Conservation (phyloP, 768 basidiomycete genomes). For the Neoboletus subvelutipes region DNA sequence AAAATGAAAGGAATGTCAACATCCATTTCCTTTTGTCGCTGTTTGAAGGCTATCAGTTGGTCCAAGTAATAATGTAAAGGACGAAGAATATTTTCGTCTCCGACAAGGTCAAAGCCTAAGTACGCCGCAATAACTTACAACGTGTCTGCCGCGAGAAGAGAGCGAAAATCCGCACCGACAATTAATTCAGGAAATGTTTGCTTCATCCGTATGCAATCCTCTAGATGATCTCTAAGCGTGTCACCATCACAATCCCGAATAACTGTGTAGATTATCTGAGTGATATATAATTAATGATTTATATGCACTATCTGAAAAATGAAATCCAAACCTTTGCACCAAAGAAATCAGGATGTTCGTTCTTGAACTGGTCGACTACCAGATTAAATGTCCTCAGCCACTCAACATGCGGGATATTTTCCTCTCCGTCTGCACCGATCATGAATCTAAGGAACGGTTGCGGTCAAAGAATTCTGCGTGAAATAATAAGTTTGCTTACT, state of each 20-base stretch:
- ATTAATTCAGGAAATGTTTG: conserved; percentile 73
- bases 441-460: conserved; percentile 44
- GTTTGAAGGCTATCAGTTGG: conserved; percentile 57
- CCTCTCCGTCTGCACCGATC: conserved; percentile 53
- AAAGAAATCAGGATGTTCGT: conserved; percentile 57
- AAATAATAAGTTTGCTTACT: conserved; percentile 37
- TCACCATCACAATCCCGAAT: conserved; percentile 54
- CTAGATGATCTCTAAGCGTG: conserved; percentile 62
- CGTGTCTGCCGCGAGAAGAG: not conserved
- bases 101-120: conserved; percentile 79
- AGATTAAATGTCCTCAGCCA: conserved; percentile 56
- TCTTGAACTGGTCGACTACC: conserved; percentile 55
- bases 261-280: conserved; percentile 70
- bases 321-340: conserved; percentile 54
- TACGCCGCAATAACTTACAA: not conserved
- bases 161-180: conserved; percentile 44
- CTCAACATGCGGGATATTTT: conserved; percentile 57
- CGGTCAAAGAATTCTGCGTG: not conserved
- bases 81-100: conserved; percentile 59
- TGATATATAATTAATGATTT: not conserved
- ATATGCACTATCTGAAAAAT: not conserved
- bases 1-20: conserved; percentile 71
- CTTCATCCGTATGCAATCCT: conserved; percentile 73
- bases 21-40: conserved; percentile 53
- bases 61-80: conserved; percentile 65